These are phyloP conservation scores for Fennellomyces sp. DNA, from an alignment of 371 early-diverging fungal genomes.

Conservation along the genomic window DNA sequence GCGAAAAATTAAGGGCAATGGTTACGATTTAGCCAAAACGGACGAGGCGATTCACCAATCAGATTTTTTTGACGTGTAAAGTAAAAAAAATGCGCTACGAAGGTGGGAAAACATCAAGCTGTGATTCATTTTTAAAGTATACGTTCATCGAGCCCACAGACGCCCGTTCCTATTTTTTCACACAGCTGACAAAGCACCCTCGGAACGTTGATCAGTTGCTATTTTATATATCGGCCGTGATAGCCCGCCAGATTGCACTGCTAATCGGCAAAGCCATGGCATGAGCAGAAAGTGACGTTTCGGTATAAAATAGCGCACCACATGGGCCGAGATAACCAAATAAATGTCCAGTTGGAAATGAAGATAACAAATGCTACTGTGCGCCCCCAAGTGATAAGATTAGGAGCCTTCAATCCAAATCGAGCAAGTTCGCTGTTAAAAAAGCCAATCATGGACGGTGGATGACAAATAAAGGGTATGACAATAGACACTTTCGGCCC, in stretches of 20 bases:
- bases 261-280: too few relatives aligned
- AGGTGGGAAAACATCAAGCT: not conserved
- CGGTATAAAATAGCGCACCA: too few relatives aligned
- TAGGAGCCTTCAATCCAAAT: not conserved
- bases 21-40: not conserved
- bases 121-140: too few relatives aligned
- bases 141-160: not conserved
- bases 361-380: slow-evolving; percentile 6
- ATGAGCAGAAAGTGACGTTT: too few relatives aligned
- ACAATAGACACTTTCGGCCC: not conserved
- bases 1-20: not conserved
- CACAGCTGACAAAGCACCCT: slow-evolving; percentile 4
- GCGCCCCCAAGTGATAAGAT: slow-evolving; percentile 4
- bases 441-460: slow-evolving; percentile 4
- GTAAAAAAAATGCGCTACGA: not conserved
- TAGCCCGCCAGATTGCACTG: too few relatives aligned
- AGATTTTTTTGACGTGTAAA: not conserved
- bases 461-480: slow-evolving; percentile 8
- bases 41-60: not conserved
- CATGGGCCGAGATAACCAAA: slow-evolving; percentile 10
- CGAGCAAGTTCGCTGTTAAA: not conserved
- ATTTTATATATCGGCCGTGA: too few relatives aligned
- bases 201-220: too few relatives aligned
- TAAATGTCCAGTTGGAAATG: not conserved
- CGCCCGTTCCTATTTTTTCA: too few relatives aligned